Percentiles rank a stretch among this genome's conserved stretches.
Conservation (phyloP, 768 basidiomycete genomes). For the Arthromyces matolae region DNA sequence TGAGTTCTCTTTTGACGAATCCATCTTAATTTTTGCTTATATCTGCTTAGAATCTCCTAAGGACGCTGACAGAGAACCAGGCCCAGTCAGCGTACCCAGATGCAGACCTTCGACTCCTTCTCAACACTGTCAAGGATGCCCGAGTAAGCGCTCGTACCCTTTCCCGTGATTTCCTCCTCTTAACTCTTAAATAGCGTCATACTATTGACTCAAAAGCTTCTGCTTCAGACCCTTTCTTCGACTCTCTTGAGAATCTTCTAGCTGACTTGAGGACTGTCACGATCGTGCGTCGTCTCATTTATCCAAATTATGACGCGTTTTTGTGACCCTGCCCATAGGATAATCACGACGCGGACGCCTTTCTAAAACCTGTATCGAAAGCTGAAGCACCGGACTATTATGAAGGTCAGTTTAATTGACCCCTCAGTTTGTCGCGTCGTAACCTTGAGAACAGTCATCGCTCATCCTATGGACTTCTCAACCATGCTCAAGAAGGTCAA, state of each 20-base stretch:
- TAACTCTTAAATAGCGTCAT: constrained; percentile 24
- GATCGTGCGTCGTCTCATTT: constrained; percentile 43
- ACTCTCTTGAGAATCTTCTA: constrained; percentile 86
- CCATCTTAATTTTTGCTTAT: constrained; percentile 19
- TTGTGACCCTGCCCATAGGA: constrained; percentile 42
- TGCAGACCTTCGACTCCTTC: constrained; percentile 74
- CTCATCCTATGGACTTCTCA: constrained; percentile 92
- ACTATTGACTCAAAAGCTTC: constrained; percentile 61
- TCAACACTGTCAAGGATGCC: constrained; percentile 83
- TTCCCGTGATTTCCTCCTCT: constrained; percentile 14
- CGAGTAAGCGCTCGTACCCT: constrained; percentile 57
- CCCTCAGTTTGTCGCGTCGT: constrained; percentile 4
- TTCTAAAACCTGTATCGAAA: constrained; percentile 89
- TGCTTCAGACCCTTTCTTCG: constrained; percentile 81
- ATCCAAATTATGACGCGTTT: constrained; percentile 21
- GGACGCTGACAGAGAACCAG: constrained; percentile 78
- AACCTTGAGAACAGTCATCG: constrained; percentile 61
- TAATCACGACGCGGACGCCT: constrained; percentile 90
- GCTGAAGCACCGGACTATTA: constrained; percentile 92
- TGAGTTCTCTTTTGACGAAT: constrained; percentile 26
- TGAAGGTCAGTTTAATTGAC: constrained; percentile 56
- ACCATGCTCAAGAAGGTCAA: constrained; percentile 95
- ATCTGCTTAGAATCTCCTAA: constrained; percentile 71
- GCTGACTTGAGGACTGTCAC: constrained; percentile 78
- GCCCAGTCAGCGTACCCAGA: constrained; percentile 57